Evolutionary conservation across 345 rosid genomes (phyloP), one percentile per base, ranked within the genome.

Genomic region (Eucalyptus cloeziana): DNA sequence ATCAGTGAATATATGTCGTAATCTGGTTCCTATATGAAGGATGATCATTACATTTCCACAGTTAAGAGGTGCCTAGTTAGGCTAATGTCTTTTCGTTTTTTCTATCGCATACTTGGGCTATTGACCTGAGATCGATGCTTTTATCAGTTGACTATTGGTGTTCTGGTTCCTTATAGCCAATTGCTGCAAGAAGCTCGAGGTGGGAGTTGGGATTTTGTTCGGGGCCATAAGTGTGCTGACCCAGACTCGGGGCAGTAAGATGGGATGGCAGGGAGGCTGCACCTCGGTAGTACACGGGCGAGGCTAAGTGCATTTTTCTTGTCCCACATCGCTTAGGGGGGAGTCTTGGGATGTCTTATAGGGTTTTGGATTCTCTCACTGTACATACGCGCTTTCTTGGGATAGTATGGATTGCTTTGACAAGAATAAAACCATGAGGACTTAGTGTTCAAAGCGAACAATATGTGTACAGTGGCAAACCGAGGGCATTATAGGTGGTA

Each of bases 251-350:
- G 58, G 25, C 10, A 8, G 10, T 52, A 21, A 19, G 58, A 10
- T 19, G 25, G 58, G 10, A 52, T 52, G 58, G 58, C 25, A 52
- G 25, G 58, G 58, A 21, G 58, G 58, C 25, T 52, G 58, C 10
- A 52, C 10, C 58, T 52, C 1, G 10, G 25, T 2, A 52, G 10
- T 52, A 52, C 2, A 0, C 0, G 25, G 25, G 25, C 10, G 25
- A 52, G 58, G 25, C 25, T 52, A 21, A 52, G 9, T 52, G 25
- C 25, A 52, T 52, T 52, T 52, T 52, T 52, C 5, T 1, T 7
- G 4, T 52, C 58, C 56, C 58, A 52, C 24, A 8, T 52, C 1
- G 10, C 2, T 52, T 52, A 52, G 10, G 58, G 56, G 56, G 1
- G 4, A 52, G 24, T 21, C 24, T 52, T 19, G 58, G 58, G 58